These are phyloP conservation scores for Phycomyces nitens DNA, from an alignment of 192 early-diverging fungal genomes.

Conservation along the genomic window DNA sequence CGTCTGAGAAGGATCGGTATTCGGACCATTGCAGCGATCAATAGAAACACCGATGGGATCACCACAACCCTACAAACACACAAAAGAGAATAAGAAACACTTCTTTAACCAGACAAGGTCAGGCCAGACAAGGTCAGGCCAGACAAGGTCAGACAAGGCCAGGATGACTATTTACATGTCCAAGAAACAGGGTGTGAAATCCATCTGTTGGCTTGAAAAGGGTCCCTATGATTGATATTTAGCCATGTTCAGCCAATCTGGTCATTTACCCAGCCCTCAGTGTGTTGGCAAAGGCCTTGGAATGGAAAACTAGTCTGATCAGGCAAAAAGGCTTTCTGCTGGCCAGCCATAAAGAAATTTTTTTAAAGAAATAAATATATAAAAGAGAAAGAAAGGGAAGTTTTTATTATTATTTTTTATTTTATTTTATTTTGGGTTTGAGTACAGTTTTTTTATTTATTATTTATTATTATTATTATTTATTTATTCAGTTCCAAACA, in stretches of 20 bases:
- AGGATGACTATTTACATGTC: too few relatives aligned
- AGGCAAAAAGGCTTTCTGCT: not conserved
- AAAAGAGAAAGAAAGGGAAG: not conserved
- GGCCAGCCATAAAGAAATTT: not conserved
- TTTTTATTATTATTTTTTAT: not conserved
- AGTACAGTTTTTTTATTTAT: not conserved
- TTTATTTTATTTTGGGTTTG: not conserved
- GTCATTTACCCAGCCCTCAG: not conserved
- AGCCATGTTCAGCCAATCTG: too few relatives aligned
- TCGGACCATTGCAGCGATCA: constrained; percentile 35
- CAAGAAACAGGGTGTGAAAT: constrained; percentile 50
- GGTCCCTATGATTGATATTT: constrained; percentile 30
- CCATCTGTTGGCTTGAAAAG: constrained; percentile 31
- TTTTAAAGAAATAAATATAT: not conserved
- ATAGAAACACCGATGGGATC: constrained; percentile 31
- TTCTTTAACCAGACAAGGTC: too few relatives aligned
- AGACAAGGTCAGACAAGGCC: too few relatives aligned
- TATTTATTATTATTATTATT: too few relatives aligned
- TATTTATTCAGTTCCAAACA: not conserved
- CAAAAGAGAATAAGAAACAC: not conserved
- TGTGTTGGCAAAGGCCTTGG: not conserved
- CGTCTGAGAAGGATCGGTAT: constrained; percentile 12
- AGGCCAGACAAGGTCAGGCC: too few relatives aligned
- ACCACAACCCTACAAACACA: constrained; percentile 15
- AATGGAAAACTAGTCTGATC: not conserved